Base-by-base conservation (phyloP, 768 basidiomycete genomes). In the Termitomyces sp. region DNA sequence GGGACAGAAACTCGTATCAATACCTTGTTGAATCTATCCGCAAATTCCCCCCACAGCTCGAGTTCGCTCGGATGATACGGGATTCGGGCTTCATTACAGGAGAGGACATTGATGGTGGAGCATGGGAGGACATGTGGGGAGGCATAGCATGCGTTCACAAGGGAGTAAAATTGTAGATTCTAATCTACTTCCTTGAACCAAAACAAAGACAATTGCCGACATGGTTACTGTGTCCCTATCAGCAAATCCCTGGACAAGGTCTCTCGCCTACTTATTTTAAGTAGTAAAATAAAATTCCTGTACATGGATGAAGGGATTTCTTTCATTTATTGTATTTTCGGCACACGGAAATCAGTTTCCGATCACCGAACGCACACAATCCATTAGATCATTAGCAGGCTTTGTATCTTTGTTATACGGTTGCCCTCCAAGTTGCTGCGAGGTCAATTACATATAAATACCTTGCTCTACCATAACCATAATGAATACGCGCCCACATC, bases 1-100 rank as follows among this genome's bases (percentile, higher is more conserved):
- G 91, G 0, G 96, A 99, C 72, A 82, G 96, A 21, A 89, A 85
- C 21, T 96, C 95, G 6, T 99, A 99, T 71, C 95, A 98, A 70
- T 98, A 99, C 70, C 82, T 99, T 43, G 93, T 98, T 42, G 97
- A 99, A 71, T 97, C 95, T 11, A 98, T 99, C 65, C 89, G 94
- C 41, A 85, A 84, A 63, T 98, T 98, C 77, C 95, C 95, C 27
- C 78, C 84, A 11, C 95, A 97, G 70, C 75, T 82, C 8, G 87
- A 90, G 55, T 98, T 98, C 73, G 87, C 95, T 6, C 73, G 83
- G 63, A 89, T 98, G 95, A 91, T 96, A 64, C 71, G 80, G 60
- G 86, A 92, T 21, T 92, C 90, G 5, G 94, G 94, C 0, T 95
- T 96, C 72, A 68, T 78, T 34, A 88, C 84, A 1, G 89, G 87